These are phyloP conservation scores for Ustilago tritici DNA, from an alignment of 1,284 basidiomycete genomes.

Conservation along the genomic window DNA sequence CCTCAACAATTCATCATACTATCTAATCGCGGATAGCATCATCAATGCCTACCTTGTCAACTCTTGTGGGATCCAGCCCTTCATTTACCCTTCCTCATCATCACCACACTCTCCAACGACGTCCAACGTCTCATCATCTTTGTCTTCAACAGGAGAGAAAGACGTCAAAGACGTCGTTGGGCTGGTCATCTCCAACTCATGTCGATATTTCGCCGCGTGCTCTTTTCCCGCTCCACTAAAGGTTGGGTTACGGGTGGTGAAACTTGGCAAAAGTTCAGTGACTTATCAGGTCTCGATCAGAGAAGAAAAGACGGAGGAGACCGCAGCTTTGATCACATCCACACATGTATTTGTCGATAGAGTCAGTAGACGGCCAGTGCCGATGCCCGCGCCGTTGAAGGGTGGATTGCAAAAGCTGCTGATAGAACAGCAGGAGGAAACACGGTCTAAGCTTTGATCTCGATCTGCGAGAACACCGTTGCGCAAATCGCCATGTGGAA, in stretches of 20 bases:
- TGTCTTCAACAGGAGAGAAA: slow-evolving; percentile 7
- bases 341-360: slow-evolving; percentile 61
- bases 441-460: slow-evolving; percentile 25
- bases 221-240: slow-evolving; percentile 43
- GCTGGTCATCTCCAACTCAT: slow-evolving; percentile 50
- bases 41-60: slow-evolving; percentile 55
- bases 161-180: slow-evolving; percentile 35
- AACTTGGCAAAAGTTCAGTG: slow-evolving; percentile 46
- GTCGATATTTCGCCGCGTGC: slow-evolving; percentile 50
- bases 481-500: neutral
- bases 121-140: neutral
- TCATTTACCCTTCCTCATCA: slow-evolving; percentile 17
- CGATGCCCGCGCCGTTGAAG: slow-evolving; percentile 30
- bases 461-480: slow-evolving; percentile 5
- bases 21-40: slow-evolving; percentile 49
- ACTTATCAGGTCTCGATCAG: slow-evolving; percentile 49
- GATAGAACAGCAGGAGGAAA: slow-evolving; percentile 2
- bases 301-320: slow-evolving; percentile 8
- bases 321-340: slow-evolving; percentile 40
- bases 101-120: neutral
- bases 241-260: slow-evolving; percentile 37
- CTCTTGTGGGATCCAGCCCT: slow-evolving; percentile 46
- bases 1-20: slow-evolving; percentile 57
- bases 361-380: slow-evolving; percentile 28
- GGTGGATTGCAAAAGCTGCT: slow-evolving; percentile 11